Evolutionary conservation across 106 monocot species (phyloP), one percentile per base, ranked within the genome.

Genomic region (Dioscorea zingiberensis): DNA sequence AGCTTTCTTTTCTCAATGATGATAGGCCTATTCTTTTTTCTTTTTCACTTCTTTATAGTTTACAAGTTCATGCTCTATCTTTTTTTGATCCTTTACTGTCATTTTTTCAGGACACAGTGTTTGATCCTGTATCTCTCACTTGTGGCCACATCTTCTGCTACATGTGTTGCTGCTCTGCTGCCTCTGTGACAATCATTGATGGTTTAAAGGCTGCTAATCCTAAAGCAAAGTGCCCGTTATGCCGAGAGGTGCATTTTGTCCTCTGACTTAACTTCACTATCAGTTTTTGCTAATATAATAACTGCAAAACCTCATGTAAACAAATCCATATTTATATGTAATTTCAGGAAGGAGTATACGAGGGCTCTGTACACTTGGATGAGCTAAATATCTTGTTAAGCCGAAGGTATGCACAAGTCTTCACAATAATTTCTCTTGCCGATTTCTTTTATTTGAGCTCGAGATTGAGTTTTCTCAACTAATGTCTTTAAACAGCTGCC

Each of bases 141-240:
- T 94, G 90, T 62, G 94, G 94, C 21, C 94, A 91, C 47, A 85
- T 91, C 53, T 91, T 87, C 68, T 94, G 91, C 73, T 85, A 85
- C 66, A 80, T 85, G 69, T 94, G 94, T 26, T 83, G 82, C 26
- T 91, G 90, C 27, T 78, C 83, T 56, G 80, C 94, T 19, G 82
- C 87, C 27, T 85, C 82, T 0, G 85, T 85, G 13, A 80, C 77
- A 2, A 85, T 87, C 17, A 69, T 94, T 19, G 87, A 94, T 59
- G 94, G 91, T 19, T 63, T 90, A 13, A 91, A 83, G 58, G 21
- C 72, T 25, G 90, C 87, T 4, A 68, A 73, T 21, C 69, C 44
- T 23, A 80, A 76, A 62, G 77, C 77, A 49, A 87, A 80, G 74
- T 94, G 94, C 32, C 84, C 94, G 32, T 29, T 94, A 11, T 94